Conservation (phyloP, 306 rosid species). For the Gastrolobium bilobum region DNA sequence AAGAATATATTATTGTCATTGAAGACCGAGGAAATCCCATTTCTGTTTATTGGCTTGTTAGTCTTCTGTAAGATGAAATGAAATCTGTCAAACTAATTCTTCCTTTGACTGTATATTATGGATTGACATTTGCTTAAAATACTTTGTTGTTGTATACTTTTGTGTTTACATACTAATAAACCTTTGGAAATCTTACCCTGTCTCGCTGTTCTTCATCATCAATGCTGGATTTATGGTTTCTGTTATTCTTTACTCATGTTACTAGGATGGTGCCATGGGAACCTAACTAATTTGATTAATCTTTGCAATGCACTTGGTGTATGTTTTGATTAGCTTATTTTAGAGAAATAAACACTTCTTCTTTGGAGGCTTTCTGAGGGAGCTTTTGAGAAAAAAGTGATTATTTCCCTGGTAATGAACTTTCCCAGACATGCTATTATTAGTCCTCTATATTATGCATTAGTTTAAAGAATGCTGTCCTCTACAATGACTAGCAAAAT, state of each 20-base stretch:
- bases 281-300: constrained; percentile 19
- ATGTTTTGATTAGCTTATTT: constrained; percentile 15
- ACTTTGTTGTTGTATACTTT: background rate
- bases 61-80: background rate
- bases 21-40: constrained; percentile 9
- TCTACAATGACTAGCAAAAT: background rate
- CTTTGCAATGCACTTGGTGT: background rate
- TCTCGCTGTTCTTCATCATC: background rate
- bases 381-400: background rate
- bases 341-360: background rate
- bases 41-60: background rate
- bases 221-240: constrained; percentile 9
- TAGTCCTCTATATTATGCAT: background rate
- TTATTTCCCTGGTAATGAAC: background rate
- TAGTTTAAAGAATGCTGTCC: background rate
- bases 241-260: constrained; percentile 16
- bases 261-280: constrained; percentile 1
- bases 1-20: constrained; percentile 15
- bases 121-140: constrained; percentile 21
- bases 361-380: background rate
- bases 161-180: background rate
- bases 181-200: constrained; percentile 1
- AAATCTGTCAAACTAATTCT: background rate
- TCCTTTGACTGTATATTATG: constrained; percentile 11
- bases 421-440: no score